Conservation (phyloP, 352 stramenopile genomes). For the Globisporangium yorkense region DNA sequence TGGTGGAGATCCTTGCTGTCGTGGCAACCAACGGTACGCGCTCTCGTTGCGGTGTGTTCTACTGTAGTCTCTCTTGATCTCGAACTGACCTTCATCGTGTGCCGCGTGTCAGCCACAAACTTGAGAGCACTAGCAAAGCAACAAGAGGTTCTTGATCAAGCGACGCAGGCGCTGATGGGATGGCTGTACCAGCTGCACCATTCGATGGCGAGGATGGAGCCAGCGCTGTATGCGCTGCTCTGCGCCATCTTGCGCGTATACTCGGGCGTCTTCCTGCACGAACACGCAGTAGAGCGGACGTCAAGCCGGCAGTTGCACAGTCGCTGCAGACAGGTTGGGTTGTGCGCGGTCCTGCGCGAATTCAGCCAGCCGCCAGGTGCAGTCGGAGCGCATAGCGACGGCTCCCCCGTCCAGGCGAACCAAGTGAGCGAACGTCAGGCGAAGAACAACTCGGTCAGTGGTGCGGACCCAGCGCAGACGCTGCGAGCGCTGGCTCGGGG, state of each 20-base stretch:
- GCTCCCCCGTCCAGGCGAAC: not conserved
- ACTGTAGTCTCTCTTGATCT: not conserved
- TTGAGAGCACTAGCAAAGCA: not conserved
- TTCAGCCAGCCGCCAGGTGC: not conserved
- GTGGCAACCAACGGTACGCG: conserved; percentile 18
- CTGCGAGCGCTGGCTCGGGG: not conserved
- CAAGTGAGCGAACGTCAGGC: not conserved
- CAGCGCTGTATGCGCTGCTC: conserved; percentile 3
- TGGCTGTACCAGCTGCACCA: conserved; percentile 8
- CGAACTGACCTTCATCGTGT: too few species aligned
- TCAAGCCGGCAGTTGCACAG: not conserved
- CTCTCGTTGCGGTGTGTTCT: too few species aligned
- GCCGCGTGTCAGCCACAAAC: not conserved
- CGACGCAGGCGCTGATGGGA: conserved; percentile 2
- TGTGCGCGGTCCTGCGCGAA: conserved; percentile 6
- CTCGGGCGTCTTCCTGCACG: conserved; percentile 5
- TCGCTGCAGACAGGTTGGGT: conserved; percentile 5
- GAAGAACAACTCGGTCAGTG: not conserved
- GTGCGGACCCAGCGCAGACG: not conserved
- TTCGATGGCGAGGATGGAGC: conserved; percentile 2
- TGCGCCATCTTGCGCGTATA: conserved; percentile 4
- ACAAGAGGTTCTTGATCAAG: not conserved
- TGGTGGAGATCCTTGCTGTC: conserved; percentile 17
- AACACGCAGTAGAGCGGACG: not conserved
- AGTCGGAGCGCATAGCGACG: not conserved